Conservation (phyloP, 2,329 filamentous ascomycete species). For the Colletotrichum graminicola region DNA sequence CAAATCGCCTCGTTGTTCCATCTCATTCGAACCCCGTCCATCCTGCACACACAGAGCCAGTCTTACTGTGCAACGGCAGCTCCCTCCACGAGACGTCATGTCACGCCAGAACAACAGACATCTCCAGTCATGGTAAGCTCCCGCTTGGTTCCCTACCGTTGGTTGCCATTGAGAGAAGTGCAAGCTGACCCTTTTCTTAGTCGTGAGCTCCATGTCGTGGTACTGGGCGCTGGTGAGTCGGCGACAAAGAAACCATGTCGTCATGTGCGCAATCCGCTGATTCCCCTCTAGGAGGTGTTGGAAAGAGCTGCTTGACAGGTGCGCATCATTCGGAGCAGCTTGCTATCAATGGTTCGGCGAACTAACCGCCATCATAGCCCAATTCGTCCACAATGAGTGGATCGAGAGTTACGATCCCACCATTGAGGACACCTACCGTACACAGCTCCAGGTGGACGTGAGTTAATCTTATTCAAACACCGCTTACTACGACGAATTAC, state of each 20-base stretch:
- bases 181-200: conserved; percentile 53
- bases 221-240: conserved; percentile 79
- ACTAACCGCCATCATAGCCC: conserved; percentile 66
- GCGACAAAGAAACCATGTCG: conserved; percentile 22
- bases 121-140: conserved; percentile 42
- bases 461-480: conserved; percentile 54
- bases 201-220: conserved; percentile 86
- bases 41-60: not conserved
- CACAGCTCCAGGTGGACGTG: conserved; percentile 85
- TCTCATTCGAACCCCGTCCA: not conserved
- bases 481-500: conserved; percentile 42
- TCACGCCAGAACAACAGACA: conserved; percentile 42
- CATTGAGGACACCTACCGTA: conserved; percentile 82
- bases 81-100: conserved; percentile 22
- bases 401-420: conserved; percentile 89
- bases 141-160: not conserved
- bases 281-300: conserved; percentile 73
- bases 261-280: conserved; percentile 43
- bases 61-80: not conserved
- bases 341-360: not conserved
- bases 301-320: conserved; percentile 94
- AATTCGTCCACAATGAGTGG: conserved; percentile 95
- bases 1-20: not conserved
- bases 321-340: conserved; percentile 44
- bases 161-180: not conserved